These are phyloP conservation scores for Ophiosphaerella herpotricha DNA, from an alignment of 2,329 filamentous ascomycete species.

Conservation along the genomic window DNA sequence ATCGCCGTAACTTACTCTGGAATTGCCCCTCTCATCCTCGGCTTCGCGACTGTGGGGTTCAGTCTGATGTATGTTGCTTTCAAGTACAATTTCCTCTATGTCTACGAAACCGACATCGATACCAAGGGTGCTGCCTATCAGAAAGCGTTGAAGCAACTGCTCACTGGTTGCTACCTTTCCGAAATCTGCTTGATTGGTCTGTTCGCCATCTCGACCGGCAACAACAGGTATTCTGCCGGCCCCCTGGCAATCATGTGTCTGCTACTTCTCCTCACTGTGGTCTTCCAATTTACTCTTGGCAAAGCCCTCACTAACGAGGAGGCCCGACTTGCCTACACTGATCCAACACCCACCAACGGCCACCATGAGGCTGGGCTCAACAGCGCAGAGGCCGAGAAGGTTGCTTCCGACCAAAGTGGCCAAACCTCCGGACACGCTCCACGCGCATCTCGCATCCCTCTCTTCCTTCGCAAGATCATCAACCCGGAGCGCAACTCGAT, in stretches of 20 bases:
- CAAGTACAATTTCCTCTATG: slow-evolving; percentile 56
- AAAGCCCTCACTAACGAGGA: slow-evolving; percentile 37
- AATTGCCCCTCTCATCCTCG: slow-evolving; percentile 55
- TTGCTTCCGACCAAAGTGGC: slow-evolving; percentile 7
- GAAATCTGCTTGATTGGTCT: slow-evolving; percentile 55
- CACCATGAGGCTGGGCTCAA: slow-evolving; percentile 30
- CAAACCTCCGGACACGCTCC: slow-evolving; percentile 18
- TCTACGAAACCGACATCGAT: slow-evolving; percentile 53
- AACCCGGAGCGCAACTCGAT: slow-evolving; percentile 42
- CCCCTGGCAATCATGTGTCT: slow-evolving; percentile 51
- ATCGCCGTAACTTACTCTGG: slow-evolving; percentile 54
- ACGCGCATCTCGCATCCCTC: slow-evolving; percentile 34
- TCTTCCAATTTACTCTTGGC: slow-evolving; percentile 48
- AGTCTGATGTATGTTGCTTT: slow-evolving; percentile 53
- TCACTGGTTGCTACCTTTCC: slow-evolving; percentile 54
- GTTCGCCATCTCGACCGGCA: slow-evolving; percentile 48
- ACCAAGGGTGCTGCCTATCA: slow-evolving; percentile 54
- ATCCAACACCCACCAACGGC: slow-evolving; percentile 21
- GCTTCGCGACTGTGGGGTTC: slow-evolving; percentile 52
- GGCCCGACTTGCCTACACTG: slow-evolving; percentile 35
- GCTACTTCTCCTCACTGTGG: slow-evolving; percentile 46
- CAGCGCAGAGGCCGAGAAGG: slow-evolving; percentile 18
- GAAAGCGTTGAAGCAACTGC: slow-evolving; percentile 53
- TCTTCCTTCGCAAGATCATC: slow-evolving; percentile 38
- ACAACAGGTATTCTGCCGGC: slow-evolving; percentile 41